Evolutionary conservation across 2,329 filamentous ascomycete species (phyloP), one percentile per base, ranked within the genome.

Genomic region (Microthyrium microscopicum): DNA sequence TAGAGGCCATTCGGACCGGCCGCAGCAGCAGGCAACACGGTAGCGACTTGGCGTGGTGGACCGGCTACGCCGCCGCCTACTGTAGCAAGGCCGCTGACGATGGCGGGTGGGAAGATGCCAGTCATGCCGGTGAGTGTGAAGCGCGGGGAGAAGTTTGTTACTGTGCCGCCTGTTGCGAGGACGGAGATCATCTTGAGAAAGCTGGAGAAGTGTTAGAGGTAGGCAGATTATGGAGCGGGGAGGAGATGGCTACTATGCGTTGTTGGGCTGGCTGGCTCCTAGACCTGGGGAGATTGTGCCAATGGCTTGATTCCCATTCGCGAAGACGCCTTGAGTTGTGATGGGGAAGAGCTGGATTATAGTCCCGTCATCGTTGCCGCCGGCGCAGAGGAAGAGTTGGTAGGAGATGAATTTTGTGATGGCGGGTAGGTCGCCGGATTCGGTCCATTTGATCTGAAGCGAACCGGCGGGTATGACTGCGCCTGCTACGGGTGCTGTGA

Each of bases 71-170:
- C n/a, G 36, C 42, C 47, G 7, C 35, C 39, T 7, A 36, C 21
- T 3, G 18, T 5, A 13, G 34, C 34, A 15, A 32, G 33, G 4
- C 44, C 46, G 64, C 70, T n/a, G 17, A 46, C 42, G 29, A 67
- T 51, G 24, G 45, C 46, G 2, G 58, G 39, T 2, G 62, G 53
- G 44, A 75, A 75, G 4, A 54, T 54, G 24, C 73, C 73, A 2
- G 64, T 73, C 73, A 79, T 77, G 42, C 62, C 64, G 8, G 58
- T 59, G 33, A 78, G 55, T n/a, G 67, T 64, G 53, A 81, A 81
- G 40, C 73, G 71, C 31, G 57, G 44, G 8, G 73, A 77, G 48
- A 64, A 77, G 44, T 68, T 71, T 36, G 62, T 66, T 15, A 72
- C 56, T 4, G 61, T 64, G 20, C 65, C 65, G 24, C 68, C 65